Percentiles rank a stretch among this genome's conserved stretches.
These are phyloP conservation scores for Colletotrichum lentis DNA, from an alignment of 2,329 filamentous ascomycete species.

Conservation along the genomic window DNA sequence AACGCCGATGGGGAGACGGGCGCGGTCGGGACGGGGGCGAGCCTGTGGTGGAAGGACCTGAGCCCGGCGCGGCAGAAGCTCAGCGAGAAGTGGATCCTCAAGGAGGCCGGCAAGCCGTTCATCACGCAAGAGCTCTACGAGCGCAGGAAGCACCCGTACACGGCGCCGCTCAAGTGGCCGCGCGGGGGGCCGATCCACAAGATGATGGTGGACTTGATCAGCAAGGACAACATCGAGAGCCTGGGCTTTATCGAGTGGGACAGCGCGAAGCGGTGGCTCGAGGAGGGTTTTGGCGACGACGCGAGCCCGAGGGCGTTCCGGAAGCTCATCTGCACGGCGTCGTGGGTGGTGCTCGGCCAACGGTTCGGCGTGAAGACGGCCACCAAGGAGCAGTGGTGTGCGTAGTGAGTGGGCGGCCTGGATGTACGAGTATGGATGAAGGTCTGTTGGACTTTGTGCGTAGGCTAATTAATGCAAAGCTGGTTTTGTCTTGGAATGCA, in stretches of 20 bases:
- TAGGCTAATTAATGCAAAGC: background rate
- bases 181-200: conserved; percentile 54
- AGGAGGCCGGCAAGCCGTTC: conserved; percentile 48
- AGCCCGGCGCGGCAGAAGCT: conserved; percentile 41
- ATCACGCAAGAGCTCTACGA: conserved; percentile 61
- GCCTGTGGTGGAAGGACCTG: conserved; percentile 50
- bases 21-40: conserved; percentile 42
- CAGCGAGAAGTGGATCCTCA: conserved; percentile 60
- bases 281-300: conserved; percentile 50
- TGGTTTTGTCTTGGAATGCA: background rate
- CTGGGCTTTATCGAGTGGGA: conserved; percentile 54
- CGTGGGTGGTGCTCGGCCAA: conserved; percentile 30
- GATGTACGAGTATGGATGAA: background rate
- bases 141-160: conserved; percentile 59
- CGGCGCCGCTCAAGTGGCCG: conserved; percentile 55
- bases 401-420: background rate
- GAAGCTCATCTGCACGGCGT: conserved; percentile 22
- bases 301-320: conserved; percentile 41
- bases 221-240: conserved; percentile 47
- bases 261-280: conserved; percentile 47
- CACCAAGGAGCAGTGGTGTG: conserved; percentile 1
- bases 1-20: background rate
- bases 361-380: conserved; percentile 35
- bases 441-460: background rate
- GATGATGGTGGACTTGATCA: conserved; percentile 46